Evolutionary conservation across 495 filamentous ascomycete genomes (phyloP), one percentile per base, ranked within the genome.

Genomic region (Cercophora sp.): DNA sequence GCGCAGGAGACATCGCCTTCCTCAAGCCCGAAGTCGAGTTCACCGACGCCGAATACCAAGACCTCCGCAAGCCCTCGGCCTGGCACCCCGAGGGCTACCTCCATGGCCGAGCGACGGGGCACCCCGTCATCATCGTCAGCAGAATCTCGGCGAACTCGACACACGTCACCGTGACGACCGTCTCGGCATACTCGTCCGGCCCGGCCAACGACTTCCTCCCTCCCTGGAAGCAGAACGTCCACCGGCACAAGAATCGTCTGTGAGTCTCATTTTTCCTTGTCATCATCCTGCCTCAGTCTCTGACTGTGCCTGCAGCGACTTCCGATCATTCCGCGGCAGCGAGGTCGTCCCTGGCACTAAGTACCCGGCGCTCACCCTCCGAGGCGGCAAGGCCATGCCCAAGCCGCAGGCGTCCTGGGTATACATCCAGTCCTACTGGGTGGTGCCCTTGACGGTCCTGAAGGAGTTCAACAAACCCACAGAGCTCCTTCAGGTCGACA

Each of bases 331-430:
- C 26, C 3, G n/a, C 2, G 64, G 62, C 13, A 63, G 57, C 5
- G 51, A 45, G 2, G 47, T 19, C 8, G 47, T 50, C 0, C n/a
- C 11, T 0, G 16, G 13, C 9, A 35, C 36, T 4, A 0, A 25
- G 1, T 43, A 29, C 15, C 34, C 51, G 0, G 18, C 46, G 5
- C 65, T 71, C 8, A 34, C 34, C 8, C 65, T 71, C 4, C 52
- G 48, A 3, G 48, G 44, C 2, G 48, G 45, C 4, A 36, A 16
- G 13, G 0, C 5, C 5, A 59, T 64, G 54, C 66, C 66, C 0
- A 70, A 70, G 45, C 55, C 55, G 3, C 32, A 56, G 32, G 61
- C 63, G 0, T 68, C 65, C 8, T 70, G 67, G 67, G 54, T 70
- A 0, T 53, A 66, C 29, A 49, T 59, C 26, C 54, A 48, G n/a